phyloP scores from a whole-genome alignment of 306 rosid genomes.

The Ochetophila trinervis region DNA sequence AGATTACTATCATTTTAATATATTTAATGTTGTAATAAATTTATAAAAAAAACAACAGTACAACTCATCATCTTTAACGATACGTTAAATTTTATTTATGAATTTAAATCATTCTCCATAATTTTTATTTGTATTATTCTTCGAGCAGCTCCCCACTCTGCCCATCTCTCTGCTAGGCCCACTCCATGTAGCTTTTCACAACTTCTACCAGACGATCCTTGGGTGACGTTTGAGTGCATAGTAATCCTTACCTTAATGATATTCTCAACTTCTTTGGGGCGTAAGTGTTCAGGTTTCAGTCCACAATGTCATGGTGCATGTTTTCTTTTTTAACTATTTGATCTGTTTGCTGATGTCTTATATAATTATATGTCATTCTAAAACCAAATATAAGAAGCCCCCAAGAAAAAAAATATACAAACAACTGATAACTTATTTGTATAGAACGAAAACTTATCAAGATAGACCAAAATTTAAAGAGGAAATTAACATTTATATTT shows the following conservation, averaged over 20 bases:
- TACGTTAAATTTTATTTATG: too few species aligned
- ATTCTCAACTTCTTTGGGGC: slow-evolving; percentile 57
- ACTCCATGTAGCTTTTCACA: slow-evolving; percentile 56
- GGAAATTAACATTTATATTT: too few species aligned
- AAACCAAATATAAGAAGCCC: background rate
- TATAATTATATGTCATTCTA: background rate
- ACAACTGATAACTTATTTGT: background rate
- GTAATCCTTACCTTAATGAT: slow-evolving; percentile 73
- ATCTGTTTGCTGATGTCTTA: slow-evolving; percentile 36
- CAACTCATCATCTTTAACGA: too few species aligned
- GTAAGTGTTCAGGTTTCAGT: slow-evolving; percentile 54
- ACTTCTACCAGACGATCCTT: slow-evolving; percentile 84
- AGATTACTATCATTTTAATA: too few species aligned
- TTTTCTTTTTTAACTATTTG: slow-evolving; percentile 65
- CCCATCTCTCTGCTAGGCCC: slow-evolving; percentile 78
- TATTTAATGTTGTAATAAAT: too few species aligned
- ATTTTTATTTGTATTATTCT: too few species aligned
- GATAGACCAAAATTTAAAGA: too few species aligned
- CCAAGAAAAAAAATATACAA: background rate
- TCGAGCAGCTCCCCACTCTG: slow-evolving; percentile 72
- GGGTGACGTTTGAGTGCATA: slow-evolving; percentile 67
- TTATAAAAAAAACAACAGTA: too few species aligned
- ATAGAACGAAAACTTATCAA: too few species aligned
- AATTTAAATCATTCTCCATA: too few species aligned
- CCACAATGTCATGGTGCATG: slow-evolving; percentile 71